Base-by-base conservation (phyloP, 2,329 filamentous ascomycete species). In the Dryadomyces quercus-mongolicae region DNA sequence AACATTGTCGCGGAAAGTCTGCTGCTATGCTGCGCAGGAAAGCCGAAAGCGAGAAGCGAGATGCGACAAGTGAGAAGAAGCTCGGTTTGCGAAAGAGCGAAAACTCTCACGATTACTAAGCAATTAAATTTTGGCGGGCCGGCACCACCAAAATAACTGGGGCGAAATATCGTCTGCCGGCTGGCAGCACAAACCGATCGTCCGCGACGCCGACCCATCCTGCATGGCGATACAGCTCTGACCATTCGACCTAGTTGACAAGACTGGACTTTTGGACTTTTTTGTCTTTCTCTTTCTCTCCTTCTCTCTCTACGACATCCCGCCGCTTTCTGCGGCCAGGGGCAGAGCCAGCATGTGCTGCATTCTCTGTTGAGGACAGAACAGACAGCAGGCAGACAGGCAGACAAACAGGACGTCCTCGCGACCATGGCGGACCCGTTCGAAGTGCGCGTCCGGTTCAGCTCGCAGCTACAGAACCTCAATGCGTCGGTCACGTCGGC, bases 371-470 rank as follows among this genome's bases (percentile, higher is more conserved):
- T n/a, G n/a, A n/a, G n/a, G n/a, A n/a, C n/a, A n/a, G n/a, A n/a
- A n/a, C n/a, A n/a, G n/a, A n/a, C n/a, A n/a, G n/a, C n/a, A n/a
- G n/a, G n/a, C n/a, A n/a, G n/a, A n/a, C n/a, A n/a, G n/a, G n/a
- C n/a, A n/a, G n/a, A n/a, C n/a, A n/a, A 13, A 38, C 7, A 38
- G 34, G 7, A 13, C 13, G 34, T 13, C 34, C 7, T 38, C 34
- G 34, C 13, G 7, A n/a, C 38, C 40, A 82, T 81, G 77, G 72
- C 77, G 50, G 91, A 98, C 71, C 93, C 94, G 6, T 98, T 98
- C 70, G 93, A 97, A 74, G 92, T 97, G 62, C 91, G 93, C 66
- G 91, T 98, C 81, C 90, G 90, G 70, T 98, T 98, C 75, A 96
- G 89, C 53, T 80, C 80, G 52, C 87, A 93, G 67, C 81, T 98